Evolutionary conservation across 768 basidiomycete species (phyloP).

Genomic region (Cyathus striatus): DNA sequence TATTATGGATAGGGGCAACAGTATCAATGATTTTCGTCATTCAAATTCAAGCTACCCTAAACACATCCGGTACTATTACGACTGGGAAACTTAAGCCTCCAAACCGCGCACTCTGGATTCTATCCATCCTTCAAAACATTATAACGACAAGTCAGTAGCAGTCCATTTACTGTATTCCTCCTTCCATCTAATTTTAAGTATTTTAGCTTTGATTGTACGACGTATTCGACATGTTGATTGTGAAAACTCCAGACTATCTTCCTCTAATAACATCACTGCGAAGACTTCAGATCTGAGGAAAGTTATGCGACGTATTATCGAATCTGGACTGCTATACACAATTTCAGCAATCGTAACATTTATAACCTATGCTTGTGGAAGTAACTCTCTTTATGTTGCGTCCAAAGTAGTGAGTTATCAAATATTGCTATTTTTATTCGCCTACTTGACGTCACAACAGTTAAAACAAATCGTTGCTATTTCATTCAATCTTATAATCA

Average conservation of each 20-base stretch:
- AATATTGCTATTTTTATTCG: not conserved
- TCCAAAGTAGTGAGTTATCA: slow-evolving; percentile 13
- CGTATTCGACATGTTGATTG: slow-evolving; percentile 6
- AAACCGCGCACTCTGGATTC: slow-evolving; percentile 8
- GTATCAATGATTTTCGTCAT: slow-evolving; percentile 5
- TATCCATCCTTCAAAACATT: slow-evolving; percentile 8
- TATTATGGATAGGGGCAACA: slow-evolving; percentile 13
- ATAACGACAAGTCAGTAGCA: slow-evolving; percentile 10
- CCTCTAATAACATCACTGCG: not conserved
- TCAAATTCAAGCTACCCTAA: slow-evolving; percentile 5
- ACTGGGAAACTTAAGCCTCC: slow-evolving; percentile 5
- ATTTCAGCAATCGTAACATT: slow-evolving; percentile 12
- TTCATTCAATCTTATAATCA: slow-evolving; percentile 23
- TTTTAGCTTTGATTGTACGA: slow-evolving; percentile 7
- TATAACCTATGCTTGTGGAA: slow-evolving; percentile 11
- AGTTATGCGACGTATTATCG: slow-evolving; percentile 21
- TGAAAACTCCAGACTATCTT: slow-evolving; percentile 1
- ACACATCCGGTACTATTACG: slow-evolving; percentile 3
- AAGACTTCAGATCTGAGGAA: slow-evolving; percentile 1
- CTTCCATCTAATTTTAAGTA: not conserved
- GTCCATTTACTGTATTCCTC: not conserved
- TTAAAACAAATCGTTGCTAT: slow-evolving; percentile 17
- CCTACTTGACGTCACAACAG: slow-evolving; percentile 5
- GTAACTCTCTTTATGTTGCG: slow-evolving; percentile 17
- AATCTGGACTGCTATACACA: slow-evolving; percentile 22